phyloP scores from a whole-genome alignment of 768 basidiomycete species.

The Leucosporidium yakuticum region DNA sequence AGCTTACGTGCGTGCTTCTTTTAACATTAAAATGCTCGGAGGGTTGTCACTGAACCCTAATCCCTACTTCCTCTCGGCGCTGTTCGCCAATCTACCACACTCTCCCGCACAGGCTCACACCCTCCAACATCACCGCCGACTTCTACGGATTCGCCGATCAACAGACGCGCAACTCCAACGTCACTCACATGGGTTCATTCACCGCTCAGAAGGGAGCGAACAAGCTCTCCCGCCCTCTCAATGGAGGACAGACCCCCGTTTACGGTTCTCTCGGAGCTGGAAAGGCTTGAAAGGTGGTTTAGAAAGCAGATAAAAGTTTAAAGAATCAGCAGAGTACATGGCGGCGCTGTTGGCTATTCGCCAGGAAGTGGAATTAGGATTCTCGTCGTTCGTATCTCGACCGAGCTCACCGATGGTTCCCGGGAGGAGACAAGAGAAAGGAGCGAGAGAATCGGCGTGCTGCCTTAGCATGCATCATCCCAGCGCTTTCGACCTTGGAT shows the following conservation, averaged over 20 bases:
- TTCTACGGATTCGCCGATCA: constrained; percentile 54
- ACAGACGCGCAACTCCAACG: constrained; percentile 3
- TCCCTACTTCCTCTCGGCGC: no score
- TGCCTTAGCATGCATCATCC: neutral
- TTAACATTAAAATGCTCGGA: neutral
- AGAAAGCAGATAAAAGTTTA: no score
- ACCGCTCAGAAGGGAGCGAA: constrained; percentile 1
- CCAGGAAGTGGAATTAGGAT: no score
- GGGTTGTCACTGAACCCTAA: no score
- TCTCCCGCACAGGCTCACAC: constrained; percentile 41
- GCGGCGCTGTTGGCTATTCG: no score
- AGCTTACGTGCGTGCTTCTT: constrained; percentile 42
- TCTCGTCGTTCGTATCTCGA: no score
- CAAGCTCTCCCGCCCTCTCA: constrained; percentile 7
- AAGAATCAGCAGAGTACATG: no score
- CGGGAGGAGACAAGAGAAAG: no score
- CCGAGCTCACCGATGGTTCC: no score
- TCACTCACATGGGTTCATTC: constrained; percentile 1
- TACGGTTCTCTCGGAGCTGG: constrained; percentile 5
- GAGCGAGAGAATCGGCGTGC: no score
- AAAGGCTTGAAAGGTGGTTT: neutral
- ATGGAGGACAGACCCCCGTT: neutral
- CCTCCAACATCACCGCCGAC: constrained; percentile 51
- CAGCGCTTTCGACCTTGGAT: no score
- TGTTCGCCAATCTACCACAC: neutral